Evolutionary conservation across 331 rosid genomes (phyloP).

Genomic region (Arachis monticola): DNA sequence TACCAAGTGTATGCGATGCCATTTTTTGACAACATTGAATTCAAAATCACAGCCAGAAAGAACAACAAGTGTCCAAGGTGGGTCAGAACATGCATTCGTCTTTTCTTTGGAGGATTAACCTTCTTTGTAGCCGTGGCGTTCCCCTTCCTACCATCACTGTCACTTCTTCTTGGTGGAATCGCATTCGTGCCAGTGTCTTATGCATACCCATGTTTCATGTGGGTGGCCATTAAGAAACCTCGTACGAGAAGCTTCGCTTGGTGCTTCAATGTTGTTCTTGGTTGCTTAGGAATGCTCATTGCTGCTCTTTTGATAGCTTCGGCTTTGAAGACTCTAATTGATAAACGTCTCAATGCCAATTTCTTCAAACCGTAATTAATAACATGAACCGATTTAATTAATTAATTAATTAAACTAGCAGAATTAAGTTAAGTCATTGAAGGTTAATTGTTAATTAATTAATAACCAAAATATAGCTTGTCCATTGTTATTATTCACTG

Average conservation of each 20-base stretch:
- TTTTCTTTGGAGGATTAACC: constrained; percentile 60
- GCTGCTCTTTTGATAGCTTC: constrained; percentile 52
- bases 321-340: constrained; percentile 45
- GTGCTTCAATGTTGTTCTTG: constrained; percentile 53
- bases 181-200: constrained; percentile 60
- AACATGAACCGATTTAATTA: too few relatives aligned
- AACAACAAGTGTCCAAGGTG: constrained; percentile 45
- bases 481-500: too few relatives aligned
- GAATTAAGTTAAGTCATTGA: too few relatives aligned
- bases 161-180: constrained; percentile 53
- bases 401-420: too few relatives aligned
- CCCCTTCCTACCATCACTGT: constrained; percentile 59
- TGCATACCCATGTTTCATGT: constrained; percentile 78
- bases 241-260: constrained; percentile 34
- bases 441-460: too few relatives aligned
- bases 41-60: constrained; percentile 49
- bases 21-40: constrained; percentile 66
- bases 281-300: constrained; percentile 56
- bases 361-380: constrained; percentile 57
- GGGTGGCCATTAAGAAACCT: constrained; percentile 61
- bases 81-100: constrained; percentile 40
- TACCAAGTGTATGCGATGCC: constrained; percentile 73
- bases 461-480: too few relatives aligned
- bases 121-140: constrained; percentile 58
- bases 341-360: constrained; percentile 53